These are phyloP conservation scores for Cyberlindnera maclurae DNA, from an alignment of 805 yeast species.

Conservation along the genomic window DNA sequence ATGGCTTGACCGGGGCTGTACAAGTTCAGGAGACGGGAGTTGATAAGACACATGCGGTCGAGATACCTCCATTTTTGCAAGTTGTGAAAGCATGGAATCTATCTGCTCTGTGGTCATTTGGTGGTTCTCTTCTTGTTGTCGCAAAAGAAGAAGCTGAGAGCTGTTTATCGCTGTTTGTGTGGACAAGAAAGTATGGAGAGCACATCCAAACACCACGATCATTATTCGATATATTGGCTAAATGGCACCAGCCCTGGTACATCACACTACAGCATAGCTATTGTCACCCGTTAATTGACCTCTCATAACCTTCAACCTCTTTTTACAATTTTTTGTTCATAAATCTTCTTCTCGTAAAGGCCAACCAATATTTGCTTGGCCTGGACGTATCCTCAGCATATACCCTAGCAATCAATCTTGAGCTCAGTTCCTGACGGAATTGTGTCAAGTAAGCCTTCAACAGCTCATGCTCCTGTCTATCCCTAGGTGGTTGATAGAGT, in stretches of 20 bases:
- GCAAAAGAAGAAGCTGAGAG: too few species aligned
- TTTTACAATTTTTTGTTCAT: slow-evolving; percentile 75
- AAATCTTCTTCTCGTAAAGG: slow-evolving; percentile 88
- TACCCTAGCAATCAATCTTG: slow-evolving; percentile 67
- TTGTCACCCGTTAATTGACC: too few species aligned
- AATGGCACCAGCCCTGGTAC: too few species aligned
- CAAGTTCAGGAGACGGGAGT: background rate
- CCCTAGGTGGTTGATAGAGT: slow-evolving; percentile 63
- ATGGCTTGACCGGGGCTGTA: slow-evolving; percentile 4
- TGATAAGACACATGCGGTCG: background rate
- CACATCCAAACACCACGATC: too few species aligned
- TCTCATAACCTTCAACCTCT: too few species aligned
- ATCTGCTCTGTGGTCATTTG: slow-evolving; percentile 1
- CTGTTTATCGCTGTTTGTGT: too few species aligned
- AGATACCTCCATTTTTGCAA: background rate
- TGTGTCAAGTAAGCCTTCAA: slow-evolving; percentile 80
- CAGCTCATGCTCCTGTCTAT: slow-evolving; percentile 69
- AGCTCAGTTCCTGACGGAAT: slow-evolving; percentile 89
- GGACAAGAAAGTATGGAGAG: too few species aligned
- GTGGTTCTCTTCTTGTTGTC: too few species aligned
- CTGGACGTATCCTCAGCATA: slow-evolving; percentile 48
- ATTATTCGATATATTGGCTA: too few species aligned
- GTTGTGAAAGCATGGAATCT: slow-evolving; percentile 2
- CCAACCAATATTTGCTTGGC: slow-evolving; percentile 94
- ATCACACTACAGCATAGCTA: too few species aligned